Percentiles rank a stretch among this genome's conserved stretches.
These are phyloP conservation scores for Priceomyces carsonii DNA, from an alignment of 805 yeast species.

Conservation along the genomic window DNA sequence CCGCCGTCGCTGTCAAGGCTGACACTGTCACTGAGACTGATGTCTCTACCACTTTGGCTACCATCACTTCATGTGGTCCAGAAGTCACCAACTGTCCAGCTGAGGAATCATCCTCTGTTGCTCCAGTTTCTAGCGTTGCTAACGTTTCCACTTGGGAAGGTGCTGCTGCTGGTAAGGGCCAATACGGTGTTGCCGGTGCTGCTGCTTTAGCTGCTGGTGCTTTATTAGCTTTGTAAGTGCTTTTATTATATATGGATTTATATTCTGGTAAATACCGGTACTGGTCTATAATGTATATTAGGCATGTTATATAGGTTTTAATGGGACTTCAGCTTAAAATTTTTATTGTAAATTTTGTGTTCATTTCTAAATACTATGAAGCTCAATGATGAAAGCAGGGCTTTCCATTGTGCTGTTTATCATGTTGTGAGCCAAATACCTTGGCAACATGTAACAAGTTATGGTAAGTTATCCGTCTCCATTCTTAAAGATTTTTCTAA, in stretches of 20 bases:
- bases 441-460: constrained; percentile 63
- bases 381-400: constrained; percentile 47
- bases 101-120: constrained; percentile 17
- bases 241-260: constrained; percentile 1
- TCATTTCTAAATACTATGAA: constrained; percentile 19
- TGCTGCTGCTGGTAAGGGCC: constrained; percentile 31
- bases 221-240: constrained; percentile 58
- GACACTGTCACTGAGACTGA: constrained; percentile 31
- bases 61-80: constrained; percentile 42
- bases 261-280: constrained; percentile 1
- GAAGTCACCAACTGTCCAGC: constrained; percentile 48
- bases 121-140: constrained; percentile 29
- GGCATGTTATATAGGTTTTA: constrained; percentile 2
- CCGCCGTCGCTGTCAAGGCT: constrained; percentile 28
- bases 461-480: constrained; percentile 42
- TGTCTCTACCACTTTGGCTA: constrained; percentile 36
- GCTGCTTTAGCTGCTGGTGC: constrained; percentile 52
- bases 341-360: too few species aligned
- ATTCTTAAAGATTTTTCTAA: neutral
- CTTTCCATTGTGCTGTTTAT: constrained; percentile 65
- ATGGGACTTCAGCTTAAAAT: too few species aligned
- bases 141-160: constrained; percentile 39
- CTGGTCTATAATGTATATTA: constrained; percentile 7
- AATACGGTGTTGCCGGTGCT: constrained; percentile 45
- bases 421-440: constrained; percentile 56